These are phyloP conservation scores for Hypoxylon rickii DNA, from an alignment of 495 filamentous ascomycete species.

Conservation along the genomic window DNA sequence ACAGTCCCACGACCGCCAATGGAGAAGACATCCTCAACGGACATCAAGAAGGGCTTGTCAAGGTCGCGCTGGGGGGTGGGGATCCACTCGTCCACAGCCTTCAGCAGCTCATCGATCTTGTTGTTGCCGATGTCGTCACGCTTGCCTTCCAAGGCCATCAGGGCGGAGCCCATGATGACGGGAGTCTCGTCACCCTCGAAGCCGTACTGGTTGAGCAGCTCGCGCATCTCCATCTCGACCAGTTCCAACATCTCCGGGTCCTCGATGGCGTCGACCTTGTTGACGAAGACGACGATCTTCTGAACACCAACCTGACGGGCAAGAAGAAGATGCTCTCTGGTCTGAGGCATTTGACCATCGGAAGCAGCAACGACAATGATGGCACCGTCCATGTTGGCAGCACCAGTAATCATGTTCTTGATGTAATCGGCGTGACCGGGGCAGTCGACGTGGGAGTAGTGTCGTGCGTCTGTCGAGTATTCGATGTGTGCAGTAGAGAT, in stretches of 20 bases:
- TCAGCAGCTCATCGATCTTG: constrained; percentile 85
- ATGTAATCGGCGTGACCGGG: constrained; percentile 99
- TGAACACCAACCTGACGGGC: constrained; percentile 98
- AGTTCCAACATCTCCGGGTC: constrained; percentile 99
- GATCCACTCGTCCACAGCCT: constrained; percentile 94
- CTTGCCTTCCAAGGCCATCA: constrained; percentile 90
- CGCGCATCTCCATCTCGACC: constrained; percentile 99
- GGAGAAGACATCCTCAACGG: constrained; percentile 97
- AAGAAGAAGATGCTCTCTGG: constrained; percentile 95
- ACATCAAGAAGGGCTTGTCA: constrained; percentile 99
- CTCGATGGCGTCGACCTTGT: constrained; percentile 96
- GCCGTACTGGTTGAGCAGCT: constrained; percentile 86
- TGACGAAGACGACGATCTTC: constrained; percentile 97
- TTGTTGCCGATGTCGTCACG: constrained; percentile 82
- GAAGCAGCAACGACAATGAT: constrained; percentile 98
- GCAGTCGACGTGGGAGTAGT: constrained; percentile 99
- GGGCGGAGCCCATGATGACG: constrained; percentile 92
- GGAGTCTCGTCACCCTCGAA: constrained; percentile 98
- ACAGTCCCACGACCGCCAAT: constrained; percentile 97
- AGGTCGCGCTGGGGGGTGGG: constrained; percentile 86
- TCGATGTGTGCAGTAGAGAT: constrained; percentile 98
- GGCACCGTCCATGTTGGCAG: constrained; percentile 95
- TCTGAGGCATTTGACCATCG: constrained; percentile 99
- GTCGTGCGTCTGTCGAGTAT: constrained; percentile 86
- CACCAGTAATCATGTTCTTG: constrained; percentile 99